phyloP scores from a whole-genome alignment of 2,329 filamentous ascomycete genomes.

The Talaromyces sp. region DNA sequence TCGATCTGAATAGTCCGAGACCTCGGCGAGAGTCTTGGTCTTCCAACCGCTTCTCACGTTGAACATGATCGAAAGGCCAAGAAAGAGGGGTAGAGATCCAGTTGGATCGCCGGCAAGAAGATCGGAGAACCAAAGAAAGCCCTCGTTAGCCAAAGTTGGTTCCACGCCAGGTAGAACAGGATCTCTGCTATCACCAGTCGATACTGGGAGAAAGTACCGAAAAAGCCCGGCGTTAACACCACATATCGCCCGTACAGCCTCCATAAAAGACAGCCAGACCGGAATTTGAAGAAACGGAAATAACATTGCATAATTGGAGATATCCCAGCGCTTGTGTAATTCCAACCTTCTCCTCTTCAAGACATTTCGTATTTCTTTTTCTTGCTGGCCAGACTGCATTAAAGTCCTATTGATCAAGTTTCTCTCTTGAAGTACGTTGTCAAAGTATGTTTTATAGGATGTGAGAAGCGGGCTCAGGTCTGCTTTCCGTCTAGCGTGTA shows the following conservation, averaged over 20 bases:
- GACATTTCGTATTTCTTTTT: constrained; percentile 17
- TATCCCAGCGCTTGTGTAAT: constrained; percentile 29
- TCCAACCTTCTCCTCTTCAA: constrained; percentile 17
- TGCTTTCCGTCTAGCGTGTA: constrained; percentile 34
- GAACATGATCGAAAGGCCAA: constrained; percentile 44
- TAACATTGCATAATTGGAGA: constrained; percentile 28
- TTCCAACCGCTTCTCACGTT: constrained; percentile 38
- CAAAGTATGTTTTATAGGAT: constrained; percentile 27
- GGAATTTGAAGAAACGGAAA: constrained; percentile 37
- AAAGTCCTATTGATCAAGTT: constrained; percentile 2
- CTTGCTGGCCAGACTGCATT: constrained; percentile 13
- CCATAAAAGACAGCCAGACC: constrained; percentile 42
- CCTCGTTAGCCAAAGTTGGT: constrained; percentile 49
- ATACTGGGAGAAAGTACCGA: constrained; percentile 27
- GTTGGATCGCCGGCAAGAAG: constrained; percentile 50
- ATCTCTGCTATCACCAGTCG: constrained; percentile 14
- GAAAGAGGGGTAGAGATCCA: constrained; percentile 42
- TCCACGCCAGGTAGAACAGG: constrained; percentile 31
- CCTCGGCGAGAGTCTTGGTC: constrained; percentile 11
- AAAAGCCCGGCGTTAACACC: constrained; percentile 37
- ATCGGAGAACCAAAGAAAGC: constrained; percentile 57
- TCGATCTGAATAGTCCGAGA: constrained; percentile 21
- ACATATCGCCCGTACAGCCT: constrained; percentile 43
- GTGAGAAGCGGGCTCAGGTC: constrained; percentile 38
- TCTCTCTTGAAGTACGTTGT: neutral